Evolutionary conservation across 495 filamentous ascomycete genomes (phyloP), one percentile per base, ranked within the genome.

Genomic region (Chaetomium tenue): DNA sequence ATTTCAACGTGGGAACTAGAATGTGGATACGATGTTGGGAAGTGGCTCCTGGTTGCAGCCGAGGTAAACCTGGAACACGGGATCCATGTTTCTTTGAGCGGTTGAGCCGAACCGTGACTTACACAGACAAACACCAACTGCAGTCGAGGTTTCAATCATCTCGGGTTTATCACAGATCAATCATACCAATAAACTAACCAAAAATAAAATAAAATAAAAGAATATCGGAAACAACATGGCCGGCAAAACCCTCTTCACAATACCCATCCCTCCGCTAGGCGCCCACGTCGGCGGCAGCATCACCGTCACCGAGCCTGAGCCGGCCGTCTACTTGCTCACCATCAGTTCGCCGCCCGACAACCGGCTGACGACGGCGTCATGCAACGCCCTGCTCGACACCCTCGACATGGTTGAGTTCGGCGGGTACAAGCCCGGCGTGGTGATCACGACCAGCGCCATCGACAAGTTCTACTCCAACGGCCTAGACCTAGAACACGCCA

Each of bases 401-500:
- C 85, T 93, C 63, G 88, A 92, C 71, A 83, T 88, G 33, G 74
- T 93, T 65, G 89, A 92, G 67, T 83, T 87, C 57, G 79, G 81
- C 20, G 76, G 82, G 12, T 83, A 86, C 64, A 81, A 83, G 0
- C 84, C 83, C 37, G 90, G 90, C 52, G 90, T 92, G 0, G 77
- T 91, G 4, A 74, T 93, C 30, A 92, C 90, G 1, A 93, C 90
- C 7, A 87, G 83, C 53, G 83, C 81, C 30, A 88, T 92, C 51
- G 69, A 79, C 55, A 93, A 93, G 71, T 93, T 93, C 80, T 93
- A 89, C 77, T 87, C 84, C 74, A 92, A 92, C 75, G 90, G 90
- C 0, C 79, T 93, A 11, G 89, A 93, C 72, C 79, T 89, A 20
- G 79, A 84, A 16, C 75, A 84, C 64, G 86, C 83, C 3, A 58